Evolutionary conservation across 1,284 basidiomycete species (phyloP).

Genomic region (Golubevia sp.): DNA sequence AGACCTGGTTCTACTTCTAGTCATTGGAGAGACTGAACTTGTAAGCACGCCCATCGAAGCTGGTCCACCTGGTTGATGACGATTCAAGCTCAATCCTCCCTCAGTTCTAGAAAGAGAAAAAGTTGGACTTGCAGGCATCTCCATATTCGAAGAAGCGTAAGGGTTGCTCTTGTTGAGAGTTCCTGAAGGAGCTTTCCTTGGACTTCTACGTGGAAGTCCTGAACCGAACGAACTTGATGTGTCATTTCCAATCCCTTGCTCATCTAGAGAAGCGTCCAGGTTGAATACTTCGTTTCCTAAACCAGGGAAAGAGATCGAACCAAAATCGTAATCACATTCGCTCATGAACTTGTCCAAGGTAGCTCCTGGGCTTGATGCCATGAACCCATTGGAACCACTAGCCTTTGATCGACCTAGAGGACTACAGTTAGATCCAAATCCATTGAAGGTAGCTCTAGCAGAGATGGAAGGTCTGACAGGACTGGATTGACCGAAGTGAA

Average conservation of each 20-base stretch:
- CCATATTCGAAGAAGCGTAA: slow-evolving; percentile 26
- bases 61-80: not conserved
- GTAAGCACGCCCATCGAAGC: not conserved
- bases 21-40: slow-evolving; percentile 31
- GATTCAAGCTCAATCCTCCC: not conserved
- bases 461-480: not conserved
- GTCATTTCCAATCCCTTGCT: not conserved
- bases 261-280: not conserved
- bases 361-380: slow-evolving; percentile 51
- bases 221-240: slow-evolving; percentile 7
- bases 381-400: slow-evolving; percentile 7
- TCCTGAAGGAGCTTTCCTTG: slow-evolving; percentile 52
- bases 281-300: not conserved
- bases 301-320: not conserved
- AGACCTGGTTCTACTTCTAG: slow-evolving; percentile 26
- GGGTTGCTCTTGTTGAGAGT: slow-evolving; percentile 42
- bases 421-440: not conserved
- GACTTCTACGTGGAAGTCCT: slow-evolving; percentile 37
- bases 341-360: slow-evolving; percentile 49
- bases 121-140: not conserved
- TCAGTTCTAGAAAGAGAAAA: not conserved
- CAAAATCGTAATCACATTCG: slow-evolving; percentile 45
- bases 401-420: not conserved
- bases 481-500: not conserved
- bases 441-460: not conserved